Base-by-base conservation (phyloP, 1,139 yeast genomes). In the Dujonia santamariae region DNA sequence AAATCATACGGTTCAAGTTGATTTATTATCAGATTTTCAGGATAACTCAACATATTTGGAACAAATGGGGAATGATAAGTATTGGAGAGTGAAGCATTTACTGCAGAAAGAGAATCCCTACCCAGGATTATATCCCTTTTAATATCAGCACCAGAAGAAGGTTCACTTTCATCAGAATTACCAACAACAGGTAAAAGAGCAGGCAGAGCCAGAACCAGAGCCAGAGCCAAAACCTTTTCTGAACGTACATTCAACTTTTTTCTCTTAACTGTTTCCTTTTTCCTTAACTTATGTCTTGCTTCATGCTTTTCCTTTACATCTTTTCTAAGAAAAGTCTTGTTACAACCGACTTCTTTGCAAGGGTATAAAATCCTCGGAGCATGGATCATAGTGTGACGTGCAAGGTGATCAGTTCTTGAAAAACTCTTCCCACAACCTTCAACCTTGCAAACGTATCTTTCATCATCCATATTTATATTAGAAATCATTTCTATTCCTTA, bases 311-410 rank as follows among this genome's bases (percentile, higher is more conserved):
- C 72, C 30, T 55, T 54, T 22, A 66, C 55, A 41, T 67, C 73
- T 25, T 48, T 53, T 18, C 73, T 39, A 4, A 61, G 70, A 48
- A 67, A 67, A 3, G 61, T 53, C 42, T 64, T 63, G 8, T 67
- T 69, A 45, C 73, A 67, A 35, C 56, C 24, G 45, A 47, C 25
- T 54, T 59, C 32, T 34, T 45, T 5, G 55, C 42, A 5, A 54
- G 45, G 36, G 51, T 60, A 24, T 57, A 59, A 46, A 73, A 67
- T 21, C 50, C 51, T 41, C 4, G 67, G 64, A 29, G 60, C 63
- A 40, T 67, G 74, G 41, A 67, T 67, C 35, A 66, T 52, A 40
- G 61, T 57, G 40, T 67, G 74, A 21, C 74, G 45, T 2, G 68
- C 58, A 15, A 67, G 45, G 44, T 67, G 74, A 44, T 67, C 74